These are phyloP conservation scores for Leptoxyphium fumago DNA, from an alignment of 2,329 filamentous ascomycete genomes.

Conservation along the genomic window DNA sequence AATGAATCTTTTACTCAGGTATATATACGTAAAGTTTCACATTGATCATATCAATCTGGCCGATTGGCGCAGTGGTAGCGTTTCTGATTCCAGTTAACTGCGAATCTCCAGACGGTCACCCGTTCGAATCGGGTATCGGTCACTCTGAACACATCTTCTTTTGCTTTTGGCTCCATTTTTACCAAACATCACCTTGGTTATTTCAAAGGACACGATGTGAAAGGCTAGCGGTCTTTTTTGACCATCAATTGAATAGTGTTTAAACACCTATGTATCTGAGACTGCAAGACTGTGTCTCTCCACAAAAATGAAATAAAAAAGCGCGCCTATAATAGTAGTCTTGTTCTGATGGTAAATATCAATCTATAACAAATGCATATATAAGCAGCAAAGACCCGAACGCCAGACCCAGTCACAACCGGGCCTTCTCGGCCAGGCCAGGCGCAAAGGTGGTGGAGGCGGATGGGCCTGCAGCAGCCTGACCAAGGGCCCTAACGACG, in stretches of 20 bases:
- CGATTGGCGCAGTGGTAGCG: background rate
- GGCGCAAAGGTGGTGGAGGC: conserved; percentile 36
- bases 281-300: background rate
- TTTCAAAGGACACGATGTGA: too few relatives aligned
- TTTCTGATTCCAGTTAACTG: background rate
- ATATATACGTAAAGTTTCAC: too few relatives aligned
- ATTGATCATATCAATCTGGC: background rate
- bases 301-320: background rate
- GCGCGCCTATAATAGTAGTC: background rate
- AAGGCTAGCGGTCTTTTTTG: too few relatives aligned
- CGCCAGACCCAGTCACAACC: conserved; percentile 11
- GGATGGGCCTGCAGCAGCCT: conserved; percentile 25
- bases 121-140: background rate
- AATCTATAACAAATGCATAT: too few relatives aligned
- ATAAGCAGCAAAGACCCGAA: too few relatives aligned
- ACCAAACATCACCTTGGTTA: too few relatives aligned
- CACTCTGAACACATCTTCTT: background rate
- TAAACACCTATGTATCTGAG: background rate
- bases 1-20: too few relatives aligned
- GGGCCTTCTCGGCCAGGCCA: conserved; percentile 31
- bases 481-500: conserved; percentile 37
- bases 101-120: background rate
- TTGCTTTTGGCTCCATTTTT: background rate
- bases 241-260: background rate
- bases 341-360: too few relatives aligned